These are phyloP conservation scores for Pythium scleroteichum DNA, from an alignment of 352 stramenopile genomes.

Conservation along the genomic window DNA sequence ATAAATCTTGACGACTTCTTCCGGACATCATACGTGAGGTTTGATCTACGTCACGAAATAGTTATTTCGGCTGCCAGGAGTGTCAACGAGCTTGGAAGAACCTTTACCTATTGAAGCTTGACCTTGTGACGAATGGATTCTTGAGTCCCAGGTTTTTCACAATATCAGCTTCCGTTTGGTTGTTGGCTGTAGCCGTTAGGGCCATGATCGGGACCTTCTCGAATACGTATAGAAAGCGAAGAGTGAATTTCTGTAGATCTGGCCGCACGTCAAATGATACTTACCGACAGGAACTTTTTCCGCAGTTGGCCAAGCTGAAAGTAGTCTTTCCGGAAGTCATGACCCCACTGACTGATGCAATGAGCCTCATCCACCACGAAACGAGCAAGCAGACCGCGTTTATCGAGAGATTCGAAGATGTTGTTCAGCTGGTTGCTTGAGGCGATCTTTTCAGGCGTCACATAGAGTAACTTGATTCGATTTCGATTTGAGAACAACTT, in stretches of 20 bases:
- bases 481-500: slow-evolving; percentile 84
- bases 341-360: slow-evolving; percentile 98
- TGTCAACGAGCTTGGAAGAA: neutral
- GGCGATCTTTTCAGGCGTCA: slow-evolving; percentile 98
- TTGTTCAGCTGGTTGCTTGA: slow-evolving; percentile 85
- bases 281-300: slow-evolving; percentile 91
- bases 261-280: slow-evolving; percentile 1
- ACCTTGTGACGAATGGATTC: slow-evolving; percentile 79
- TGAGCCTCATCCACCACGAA: slow-evolving; percentile 98
- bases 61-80: neutral
- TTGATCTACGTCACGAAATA: slow-evolving; percentile 42
- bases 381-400: slow-evolving; percentile 87
- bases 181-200: slow-evolving; percentile 85
- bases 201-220: slow-evolving; percentile 85
- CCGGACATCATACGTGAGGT: slow-evolving; percentile 84
- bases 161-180: slow-evolving; percentile 82
- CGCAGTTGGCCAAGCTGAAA: slow-evolving; percentile 92
- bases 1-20: slow-evolving; percentile 83
- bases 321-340: slow-evolving; percentile 99
- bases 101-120: slow-evolving; percentile 83
- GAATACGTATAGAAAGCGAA: neutral
- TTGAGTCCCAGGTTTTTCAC: slow-evolving; percentile 72
- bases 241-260: too few relatives aligned
- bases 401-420: slow-evolving; percentile 81
- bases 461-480: slow-evolving; percentile 97